phyloP scores from a whole-genome alignment of 345 rosid genomes.

The Pistacia vera region DNA sequence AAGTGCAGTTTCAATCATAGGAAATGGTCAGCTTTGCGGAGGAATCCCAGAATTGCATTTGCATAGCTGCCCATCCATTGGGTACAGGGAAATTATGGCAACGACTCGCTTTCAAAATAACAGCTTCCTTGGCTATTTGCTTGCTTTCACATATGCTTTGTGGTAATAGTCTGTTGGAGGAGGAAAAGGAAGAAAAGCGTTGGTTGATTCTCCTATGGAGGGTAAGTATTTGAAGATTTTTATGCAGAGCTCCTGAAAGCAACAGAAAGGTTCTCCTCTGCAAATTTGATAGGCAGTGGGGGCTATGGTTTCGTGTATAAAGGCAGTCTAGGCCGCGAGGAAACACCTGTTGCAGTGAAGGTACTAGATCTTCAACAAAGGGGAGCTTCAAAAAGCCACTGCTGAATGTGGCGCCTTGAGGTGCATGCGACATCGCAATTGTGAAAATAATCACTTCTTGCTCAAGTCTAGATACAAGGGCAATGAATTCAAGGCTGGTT shows the following conservation, averaged over 20 bases:
- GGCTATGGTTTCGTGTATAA: slow-evolving; percentile 38
- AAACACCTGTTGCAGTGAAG: slow-evolving; percentile 24
- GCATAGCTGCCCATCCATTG: slow-evolving; percentile 12
- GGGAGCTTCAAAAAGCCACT: slow-evolving; percentile 15
- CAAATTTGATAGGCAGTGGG: slow-evolving; percentile 33
- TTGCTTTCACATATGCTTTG: not conserved
- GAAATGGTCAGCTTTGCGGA: slow-evolving; percentile 32
- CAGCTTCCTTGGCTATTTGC: not conserved
- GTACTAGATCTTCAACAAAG: slow-evolving; percentile 13
- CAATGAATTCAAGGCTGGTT: slow-evolving; percentile 22
- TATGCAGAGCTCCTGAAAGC: slow-evolving; percentile 29
- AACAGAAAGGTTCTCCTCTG: slow-evolving; percentile 36
- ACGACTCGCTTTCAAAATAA: slow-evolving; percentile 11
- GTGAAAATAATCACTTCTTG: slow-evolving; percentile 14
- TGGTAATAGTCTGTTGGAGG: slow-evolving; percentile 6
- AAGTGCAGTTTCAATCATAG: slow-evolving; percentile 20
- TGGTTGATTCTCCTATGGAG: not conserved
- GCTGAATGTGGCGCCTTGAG: slow-evolving; percentile 20
- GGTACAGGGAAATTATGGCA: slow-evolving; percentile 11
- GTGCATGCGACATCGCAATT: slow-evolving; percentile 20
- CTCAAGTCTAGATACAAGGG: slow-evolving; percentile 7
- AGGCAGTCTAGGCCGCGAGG: slow-evolving; percentile 21
- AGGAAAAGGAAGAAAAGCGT: slow-evolving; percentile 4
- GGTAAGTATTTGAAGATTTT: slow-evolving; percentile 15
- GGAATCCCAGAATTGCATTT: slow-evolving; percentile 18